These are phyloP conservation scores for Inga oerstediana DNA, from an alignment of 306 rosid species.

Conservation along the genomic window DNA sequence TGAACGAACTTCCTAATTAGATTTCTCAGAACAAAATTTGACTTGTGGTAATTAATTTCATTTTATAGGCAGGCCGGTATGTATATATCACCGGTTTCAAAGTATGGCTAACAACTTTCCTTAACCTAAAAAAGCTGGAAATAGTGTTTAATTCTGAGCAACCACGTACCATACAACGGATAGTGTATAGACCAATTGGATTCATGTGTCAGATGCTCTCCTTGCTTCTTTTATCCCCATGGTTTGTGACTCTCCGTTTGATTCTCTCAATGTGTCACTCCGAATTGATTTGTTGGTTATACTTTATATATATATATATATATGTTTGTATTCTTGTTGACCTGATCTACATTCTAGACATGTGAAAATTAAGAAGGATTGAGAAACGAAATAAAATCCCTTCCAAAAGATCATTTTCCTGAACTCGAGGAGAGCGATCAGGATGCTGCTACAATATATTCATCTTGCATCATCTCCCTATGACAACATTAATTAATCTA, in stretches of 20 bases:
- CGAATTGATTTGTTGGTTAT: not conserved
- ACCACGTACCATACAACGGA: not conserved
- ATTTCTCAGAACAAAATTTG: not conserved
- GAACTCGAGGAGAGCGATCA: not conserved
- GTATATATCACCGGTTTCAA: not conserved
- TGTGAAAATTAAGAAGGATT: not conserved
- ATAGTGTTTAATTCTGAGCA: not conserved
- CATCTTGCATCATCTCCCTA: conserved; percentile 1
- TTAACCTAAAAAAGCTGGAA: not conserved
- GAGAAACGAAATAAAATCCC: not conserved
- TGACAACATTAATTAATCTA: conserved; percentile 8
- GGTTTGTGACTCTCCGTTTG: not conserved
- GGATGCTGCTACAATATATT: not conserved
- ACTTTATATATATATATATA: too few species aligned
- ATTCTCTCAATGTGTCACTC: not conserved
- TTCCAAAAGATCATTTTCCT: not conserved
- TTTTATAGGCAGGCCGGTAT: not conserved
- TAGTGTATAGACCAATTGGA: not conserved
- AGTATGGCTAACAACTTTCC: not conserved
- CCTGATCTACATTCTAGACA: not conserved
- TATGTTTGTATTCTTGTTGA: not conserved
- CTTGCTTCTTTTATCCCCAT: not conserved
- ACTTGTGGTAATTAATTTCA: not conserved
- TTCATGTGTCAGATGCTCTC: not conserved
- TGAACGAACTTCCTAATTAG: not conserved